Base-by-base conservation (phyloP, 1,139 yeast species). In the Taphrina communis region DNA sequence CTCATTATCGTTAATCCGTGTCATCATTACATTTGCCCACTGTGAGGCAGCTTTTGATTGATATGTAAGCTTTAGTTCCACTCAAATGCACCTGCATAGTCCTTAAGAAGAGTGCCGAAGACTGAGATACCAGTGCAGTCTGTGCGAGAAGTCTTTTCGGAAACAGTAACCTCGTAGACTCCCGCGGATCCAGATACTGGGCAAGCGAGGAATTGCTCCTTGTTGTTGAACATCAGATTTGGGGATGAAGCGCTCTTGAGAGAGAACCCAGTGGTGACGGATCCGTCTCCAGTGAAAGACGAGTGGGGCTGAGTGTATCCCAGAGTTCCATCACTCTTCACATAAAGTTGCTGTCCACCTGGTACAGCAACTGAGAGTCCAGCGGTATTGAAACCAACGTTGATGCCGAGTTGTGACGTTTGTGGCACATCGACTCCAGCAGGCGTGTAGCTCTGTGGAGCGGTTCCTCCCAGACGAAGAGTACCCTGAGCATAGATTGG, bases 331-430 rank as follows among this genome's bases (percentile, higher is more conserved):
- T 63, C 67, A 36, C 53, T 36, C 42, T 35, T 38, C 39, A 63
- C 67, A 21, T n/a, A 63, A 36, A 63, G n/a, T 31, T 53, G 61
- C 67, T 63, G 61, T 35, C 67, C 67, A 14, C 61, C 67, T n/a
- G 67, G 67, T 1, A 55, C 61, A 1, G 67, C 39, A 19, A 63
- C 67, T 2, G 55, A 58, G 7, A 63, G 55, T 6, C 48, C 31
- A 14, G 57, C 57, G 8, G 38, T 25, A 19, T 46, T 56, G 44
- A 17, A 11, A 9, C 44, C 61, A 17, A 63, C 55, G 52, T 21
- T 19, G 61, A 44, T 41, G 2, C 46, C 41, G 11, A 56, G 17
- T 17, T 41, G 38, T 14, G 42, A 35, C 25, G 60, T 42, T 9
- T 19, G 11, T 7, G 66, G 66, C n/a, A 53, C 52, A 19, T 35